Percentiles rank a stretch among this genome's conserved stretches.
Conservation (phyloP, 2,329 filamentous ascomycete species). For the Falciphora oryzae region DNA sequence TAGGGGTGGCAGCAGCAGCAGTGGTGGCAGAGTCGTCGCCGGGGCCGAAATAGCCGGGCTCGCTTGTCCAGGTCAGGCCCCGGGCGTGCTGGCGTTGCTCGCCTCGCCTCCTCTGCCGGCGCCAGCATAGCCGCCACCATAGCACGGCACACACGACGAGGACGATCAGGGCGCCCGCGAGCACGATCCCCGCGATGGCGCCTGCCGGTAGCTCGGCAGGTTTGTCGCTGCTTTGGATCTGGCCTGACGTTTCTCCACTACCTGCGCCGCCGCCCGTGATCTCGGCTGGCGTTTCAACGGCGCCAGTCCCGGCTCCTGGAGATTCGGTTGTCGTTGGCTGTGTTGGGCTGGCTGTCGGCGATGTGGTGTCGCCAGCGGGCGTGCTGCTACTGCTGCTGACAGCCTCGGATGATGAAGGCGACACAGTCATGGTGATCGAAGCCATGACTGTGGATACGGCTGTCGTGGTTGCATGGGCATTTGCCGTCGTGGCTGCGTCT, state of each 20-base stretch:
- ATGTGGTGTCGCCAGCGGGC: neutral
- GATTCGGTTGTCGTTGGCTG: neutral
- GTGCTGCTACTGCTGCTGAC: neutral
- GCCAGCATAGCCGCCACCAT: slow-evolving; percentile 7
- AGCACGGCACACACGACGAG: slow-evolving; percentile 20
- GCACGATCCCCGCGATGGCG: slow-evolving; percentile 27
- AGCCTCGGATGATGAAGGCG: neutral
- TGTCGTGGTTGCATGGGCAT: neutral
- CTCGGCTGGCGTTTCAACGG: neutral
- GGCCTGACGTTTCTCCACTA: neutral
- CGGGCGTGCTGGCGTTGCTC: neutral
- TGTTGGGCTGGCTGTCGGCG: neutral
- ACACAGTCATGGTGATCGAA: neutral
- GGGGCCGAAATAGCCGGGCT: neutral
- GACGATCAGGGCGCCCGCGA: slow-evolving; percentile 20
- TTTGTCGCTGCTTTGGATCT: neutral
- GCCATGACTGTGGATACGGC: neutral
- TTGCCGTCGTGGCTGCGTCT: neutral
- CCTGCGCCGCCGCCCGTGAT: too few relatives aligned
- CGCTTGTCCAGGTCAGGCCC: neutral
- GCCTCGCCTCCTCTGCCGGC: neutral
- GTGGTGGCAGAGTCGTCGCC: neutral
- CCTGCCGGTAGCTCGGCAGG: slow-evolving; percentile 21
- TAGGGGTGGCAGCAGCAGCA: too few relatives aligned
- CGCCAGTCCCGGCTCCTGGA: neutral